Base-by-base conservation (phyloP, 352 stramenopile genomes). In the Globisporangium apiculatum region DNA sequence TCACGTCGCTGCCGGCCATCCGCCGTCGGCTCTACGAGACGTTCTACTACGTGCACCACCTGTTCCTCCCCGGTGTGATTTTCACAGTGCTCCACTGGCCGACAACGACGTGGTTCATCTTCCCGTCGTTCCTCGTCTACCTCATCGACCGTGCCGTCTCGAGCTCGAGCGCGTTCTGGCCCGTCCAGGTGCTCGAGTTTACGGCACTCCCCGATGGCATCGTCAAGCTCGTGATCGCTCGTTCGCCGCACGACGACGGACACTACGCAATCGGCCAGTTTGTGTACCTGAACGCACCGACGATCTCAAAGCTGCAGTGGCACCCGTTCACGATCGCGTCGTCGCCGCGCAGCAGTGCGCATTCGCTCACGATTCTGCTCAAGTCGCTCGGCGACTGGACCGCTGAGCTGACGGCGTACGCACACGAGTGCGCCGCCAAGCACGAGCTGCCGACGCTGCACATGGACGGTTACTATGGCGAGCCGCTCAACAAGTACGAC, bases 241-340 rank as follows among this genome's bases (percentile, higher is more conserved):
- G 65, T 0, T 67, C 64, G 11, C 10, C 58, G 0, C 43, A 53
- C 7, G 40, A 50, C 12, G 55, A 62, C 14, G 62, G 61, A 6
- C 36, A 50, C 24, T 86, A 67, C 64, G 15, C 61, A 4, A 60
- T 79, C 42, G 72, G 72, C 5, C 68, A 80, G 48, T 76, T 82
- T 42, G 56, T 83, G 18, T 83, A 82, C 59, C 17, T 83, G 31
- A 79, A 76, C 41, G 69, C 67, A 1, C 74, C 71, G 0, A 18
- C 64, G 9, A 65, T 84, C 49, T 80, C 73, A 17, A 79, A 74
- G 63, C 57, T 73, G 4, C 69, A 85, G 59, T 85, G 72, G 75
- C 75, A 85, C 48, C 58, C 72, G 12, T 77, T 85, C 60, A 80
- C 69, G 11, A 66, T 85, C 35, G 65, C 61, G 6, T 80, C 72